Conservation (phyloP, 2,329 filamentous ascomycete genomes). For the Leptosphaerulina australis region DNA sequence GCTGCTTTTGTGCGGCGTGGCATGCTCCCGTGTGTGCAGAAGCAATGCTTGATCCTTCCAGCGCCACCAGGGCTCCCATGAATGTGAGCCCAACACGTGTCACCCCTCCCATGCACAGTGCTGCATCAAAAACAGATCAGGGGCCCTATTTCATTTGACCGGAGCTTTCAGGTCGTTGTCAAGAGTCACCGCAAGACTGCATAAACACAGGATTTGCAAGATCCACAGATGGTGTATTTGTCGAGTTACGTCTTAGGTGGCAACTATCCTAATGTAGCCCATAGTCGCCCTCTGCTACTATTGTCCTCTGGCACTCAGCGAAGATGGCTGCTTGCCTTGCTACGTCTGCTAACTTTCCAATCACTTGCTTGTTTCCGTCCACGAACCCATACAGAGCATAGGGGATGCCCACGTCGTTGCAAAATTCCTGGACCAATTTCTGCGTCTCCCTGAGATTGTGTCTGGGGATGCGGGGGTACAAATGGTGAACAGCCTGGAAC, state of each 20-base stretch:
- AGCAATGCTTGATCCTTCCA: conserved; percentile 4
- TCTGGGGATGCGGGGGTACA: conserved; percentile 70
- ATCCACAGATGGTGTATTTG: conserved; percentile 1
- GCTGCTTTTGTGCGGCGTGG: conserved; percentile 23
- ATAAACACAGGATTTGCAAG: background rate
- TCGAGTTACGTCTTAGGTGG: background rate
- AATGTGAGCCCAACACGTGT: conserved; percentile 19
- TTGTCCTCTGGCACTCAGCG: conserved; percentile 59
- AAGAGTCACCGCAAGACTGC: background rate
- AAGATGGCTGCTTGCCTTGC: conserved; percentile 66
- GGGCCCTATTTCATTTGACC: conserved; percentile 9
- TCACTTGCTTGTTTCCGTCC: conserved; percentile 66
- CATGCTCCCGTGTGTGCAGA: conserved; percentile 12
- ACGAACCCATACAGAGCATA: conserved; percentile 67
- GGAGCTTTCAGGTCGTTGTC: background rate
- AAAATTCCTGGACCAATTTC: conserved; percentile 66
- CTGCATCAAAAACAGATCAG: conserved; percentile 11
- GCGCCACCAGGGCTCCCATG: conserved; percentile 12
- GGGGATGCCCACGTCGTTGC: conserved; percentile 66
- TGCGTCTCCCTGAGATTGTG: conserved; percentile 70
- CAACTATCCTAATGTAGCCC: conserved; percentile 28
- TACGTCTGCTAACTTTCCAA: conserved; percentile 63
- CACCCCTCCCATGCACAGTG: conserved; percentile 7
- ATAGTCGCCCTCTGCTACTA: conserved; percentile 45
- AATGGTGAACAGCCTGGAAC: conserved; percentile 74